These are phyloP conservation scores for Rhodotorula kratochvilovae DNA, from an alignment of 768 basidiomycete genomes.

Conservation along the genomic window DNA sequence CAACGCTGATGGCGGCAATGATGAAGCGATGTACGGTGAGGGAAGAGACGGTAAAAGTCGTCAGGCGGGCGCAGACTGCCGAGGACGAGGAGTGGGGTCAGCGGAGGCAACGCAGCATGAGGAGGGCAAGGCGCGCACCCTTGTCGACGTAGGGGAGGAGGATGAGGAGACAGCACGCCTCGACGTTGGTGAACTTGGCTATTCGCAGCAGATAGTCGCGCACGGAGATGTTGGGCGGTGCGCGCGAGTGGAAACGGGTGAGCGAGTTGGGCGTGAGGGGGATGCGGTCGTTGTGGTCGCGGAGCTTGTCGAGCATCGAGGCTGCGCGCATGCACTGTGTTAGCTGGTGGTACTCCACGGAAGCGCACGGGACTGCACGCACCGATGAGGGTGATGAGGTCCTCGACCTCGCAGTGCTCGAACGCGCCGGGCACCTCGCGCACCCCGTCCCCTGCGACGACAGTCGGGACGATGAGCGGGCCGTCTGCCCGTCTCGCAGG, in stretches of 20 bases:
- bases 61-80: slow-evolving; percentile 72
- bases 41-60: slow-evolving; percentile 86
- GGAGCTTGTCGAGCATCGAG: slow-evolving; percentile 83
- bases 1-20: slow-evolving; percentile 85
- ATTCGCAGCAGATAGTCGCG: slow-evolving; percentile 92
- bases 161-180: slow-evolving; percentile 76
- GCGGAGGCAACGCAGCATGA: background rate
- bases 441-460: slow-evolving; percentile 27
- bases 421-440: slow-evolving; percentile 67
- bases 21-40: slow-evolving; percentile 97
- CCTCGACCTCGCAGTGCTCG: slow-evolving; percentile 75
- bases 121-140: slow-evolving; percentile 7
- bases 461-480: slow-evolving; percentile 24
- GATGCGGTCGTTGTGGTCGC: slow-evolving; percentile 92
- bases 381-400: slow-evolving; percentile 86
- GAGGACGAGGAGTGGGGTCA: background rate
- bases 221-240: slow-evolving; percentile 78
- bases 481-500: background rate
- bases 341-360: background rate
- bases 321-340: background rate
- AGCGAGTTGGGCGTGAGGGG: slow-evolving; percentile 81
- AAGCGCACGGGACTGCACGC: slow-evolving; percentile 36
- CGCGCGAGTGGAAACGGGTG: slow-evolving; percentile 92
- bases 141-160: slow-evolving; percentile 87
- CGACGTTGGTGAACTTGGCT: slow-evolving; percentile 89